phyloP scores from a whole-genome alignment of 805 yeast genomes.

The Pichia gijzeniarum region DNA sequence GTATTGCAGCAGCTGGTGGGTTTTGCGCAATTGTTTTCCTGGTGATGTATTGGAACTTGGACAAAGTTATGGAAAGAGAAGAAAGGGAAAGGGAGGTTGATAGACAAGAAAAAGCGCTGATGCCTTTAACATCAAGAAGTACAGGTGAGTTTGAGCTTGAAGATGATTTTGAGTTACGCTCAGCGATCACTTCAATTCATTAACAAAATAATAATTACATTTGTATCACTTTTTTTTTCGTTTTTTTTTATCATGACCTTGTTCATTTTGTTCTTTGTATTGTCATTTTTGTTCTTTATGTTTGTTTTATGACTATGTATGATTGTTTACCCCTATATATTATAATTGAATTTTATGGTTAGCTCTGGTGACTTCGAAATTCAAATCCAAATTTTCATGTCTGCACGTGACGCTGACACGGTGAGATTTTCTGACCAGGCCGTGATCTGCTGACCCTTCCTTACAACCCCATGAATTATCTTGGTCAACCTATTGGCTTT shows the following conservation, averaged over 20 bases:
- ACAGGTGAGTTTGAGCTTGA: neutral
- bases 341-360: too few relatives aligned
- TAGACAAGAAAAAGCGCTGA: neutral
- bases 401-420: too few relatives aligned
- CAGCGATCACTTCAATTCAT: neutral
- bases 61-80: constrained; percentile 24
- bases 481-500: too few relatives aligned
- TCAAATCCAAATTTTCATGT: too few relatives aligned
- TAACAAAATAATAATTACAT: neutral
- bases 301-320: neutral
- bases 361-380: too few relatives aligned
- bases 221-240: neutral
- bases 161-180: constrained; percentile 1
- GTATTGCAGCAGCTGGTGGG: constrained; percentile 33
- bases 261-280: neutral
- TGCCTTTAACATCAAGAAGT: neutral
- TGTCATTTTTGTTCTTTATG: neutral
- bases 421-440: too few relatives aligned
- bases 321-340: too few relatives aligned
- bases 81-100: constrained; percentile 15
- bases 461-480: too few relatives aligned
- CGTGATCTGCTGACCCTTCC: too few relatives aligned
- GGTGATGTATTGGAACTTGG: constrained; percentile 28
- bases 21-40: constrained; percentile 28
- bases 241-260: neutral